Base-by-base conservation (phyloP, 306 rosid genomes). In the Rubus idaeus region DNA sequence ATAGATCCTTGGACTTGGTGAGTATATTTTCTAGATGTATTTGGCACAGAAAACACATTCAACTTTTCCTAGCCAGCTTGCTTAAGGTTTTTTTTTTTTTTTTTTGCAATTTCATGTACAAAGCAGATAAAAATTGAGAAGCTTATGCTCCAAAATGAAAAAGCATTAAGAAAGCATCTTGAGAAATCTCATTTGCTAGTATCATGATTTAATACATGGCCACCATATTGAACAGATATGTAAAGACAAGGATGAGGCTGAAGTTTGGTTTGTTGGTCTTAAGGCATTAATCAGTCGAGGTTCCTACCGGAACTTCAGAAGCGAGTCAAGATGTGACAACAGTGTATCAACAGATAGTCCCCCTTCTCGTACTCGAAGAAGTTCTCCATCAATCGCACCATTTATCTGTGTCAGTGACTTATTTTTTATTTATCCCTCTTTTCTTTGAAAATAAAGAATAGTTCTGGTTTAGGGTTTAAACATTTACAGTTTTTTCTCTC, bases 221-320 rank as follows among this genome's bases (percentile, higher is more conserved):
- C 79, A 69, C 75, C 83, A 40, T 78, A 41, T 30, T 86, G 87
- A 79, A 72, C 89, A 95, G 99, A 92, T 95, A 77, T 95, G 99
- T 82, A 95, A 95, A 83, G 99, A 95, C 87, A 95, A 95, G 89
- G 97, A 89, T 10, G 99, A 95, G 87, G 99, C 97, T 78, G 99
- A 95, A 85, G 89, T 88, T 55, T 95, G 99, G 99, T 87, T 92
- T 92, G 96, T 84, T 53, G 97, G 97, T 83, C 97, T 95, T 26
- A 95, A 90, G 84, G 97, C 96, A 63, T 79, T 95, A 80, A 84
- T 90, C 75, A 78, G 79, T 50, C 93, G 90, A 75, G 88, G 91
- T 74, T 84, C 77, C 81, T 56, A 26, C 75, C 81, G 84, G 77
- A 88, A 84, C 84, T 78, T 87, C 87, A 88, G 88, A 86, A 75